phyloP scores from a whole-genome alignment of 73 alveolate genomes.

The Tetrahymena malaccensis region DNA sequence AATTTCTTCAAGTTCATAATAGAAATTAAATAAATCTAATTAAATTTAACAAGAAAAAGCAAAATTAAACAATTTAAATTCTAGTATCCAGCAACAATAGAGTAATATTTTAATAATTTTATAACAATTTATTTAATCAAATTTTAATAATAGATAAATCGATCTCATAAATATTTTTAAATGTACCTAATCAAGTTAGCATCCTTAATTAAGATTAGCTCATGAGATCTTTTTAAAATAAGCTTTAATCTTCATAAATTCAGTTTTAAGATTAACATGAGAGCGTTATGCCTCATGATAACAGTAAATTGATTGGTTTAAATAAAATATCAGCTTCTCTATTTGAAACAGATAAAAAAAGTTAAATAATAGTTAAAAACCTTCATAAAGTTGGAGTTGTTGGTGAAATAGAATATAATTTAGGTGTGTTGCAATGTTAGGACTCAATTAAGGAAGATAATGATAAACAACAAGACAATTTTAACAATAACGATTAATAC shows the following conservation, averaged over 20 bases:
- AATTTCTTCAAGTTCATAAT: not conserved
- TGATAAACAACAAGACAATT: too few relatives aligned
- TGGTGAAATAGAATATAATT: too few relatives aligned
- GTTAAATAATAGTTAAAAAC: too few relatives aligned
- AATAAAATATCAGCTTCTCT: not conserved
- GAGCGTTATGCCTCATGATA: not conserved
- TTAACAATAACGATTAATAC: too few relatives aligned
- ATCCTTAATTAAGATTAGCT: not conserved
- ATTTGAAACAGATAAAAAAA: not conserved
- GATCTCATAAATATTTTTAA: not conserved
- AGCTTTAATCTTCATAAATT: not conserved
- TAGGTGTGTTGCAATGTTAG: too few relatives aligned
- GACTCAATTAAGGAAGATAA: not conserved
- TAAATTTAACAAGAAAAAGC: not conserved
- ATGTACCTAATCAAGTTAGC: not conserved
- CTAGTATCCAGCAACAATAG: not conserved
- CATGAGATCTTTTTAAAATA: not conserved
- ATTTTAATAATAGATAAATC: not conserved
- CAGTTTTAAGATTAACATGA: not conserved
- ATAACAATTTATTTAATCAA: not conserved
- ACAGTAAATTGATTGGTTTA: not conserved
- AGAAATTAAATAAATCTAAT: not conserved
- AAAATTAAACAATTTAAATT: not conserved
- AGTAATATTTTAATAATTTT: not conserved
- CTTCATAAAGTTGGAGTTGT: not conserved